phyloP scores from a whole-genome alignment of 495 filamentous ascomycete genomes.

The Hypomontagnella submonticulosa region DNA sequence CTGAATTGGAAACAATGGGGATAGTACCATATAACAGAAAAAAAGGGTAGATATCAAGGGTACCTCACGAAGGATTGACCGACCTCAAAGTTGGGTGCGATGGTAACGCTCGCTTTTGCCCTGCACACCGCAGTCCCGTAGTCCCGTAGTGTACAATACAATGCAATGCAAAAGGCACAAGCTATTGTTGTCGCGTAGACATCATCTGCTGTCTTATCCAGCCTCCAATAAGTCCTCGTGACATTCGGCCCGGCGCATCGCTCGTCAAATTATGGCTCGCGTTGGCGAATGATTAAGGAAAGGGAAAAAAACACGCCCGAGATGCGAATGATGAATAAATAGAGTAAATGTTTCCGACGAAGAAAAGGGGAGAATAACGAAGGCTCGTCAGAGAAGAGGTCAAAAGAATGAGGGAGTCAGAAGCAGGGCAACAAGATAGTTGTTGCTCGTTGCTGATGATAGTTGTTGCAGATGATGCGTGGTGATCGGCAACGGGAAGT shows the following conservation, averaged over 20 bases:
- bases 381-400: slow-evolving; percentile 8
- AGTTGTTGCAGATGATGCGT: slow-evolving; percentile 45
- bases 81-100: slow-evolving; percentile 37
- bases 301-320: neutral
- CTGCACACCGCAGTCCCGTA: slow-evolving; percentile 18
- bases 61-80: slow-evolving; percentile 15
- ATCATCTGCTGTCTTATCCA: slow-evolving; percentile 48
- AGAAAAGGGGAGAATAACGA: neutral
- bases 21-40: slow-evolving; percentile 21
- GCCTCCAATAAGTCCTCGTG: slow-evolving; percentile 49
- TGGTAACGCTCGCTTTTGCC: slow-evolving; percentile 25
- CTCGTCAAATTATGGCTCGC: slow-evolving; percentile 48
- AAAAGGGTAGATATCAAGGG: slow-evolving; percentile 7
- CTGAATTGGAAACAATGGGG: slow-evolving; percentile 30
- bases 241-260: slow-evolving; percentile 50
- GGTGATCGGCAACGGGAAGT: slow-evolving; percentile 42
- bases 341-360: neutral
- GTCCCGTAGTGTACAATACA: slow-evolving; percentile 18
- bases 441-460: slow-evolving; percentile 32
- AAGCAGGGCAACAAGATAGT: slow-evolving; percentile 27
- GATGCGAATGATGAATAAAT: neutral
- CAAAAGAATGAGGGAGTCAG: slow-evolving; percentile 12
- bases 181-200: slow-evolving; percentile 48
- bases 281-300: slow-evolving; percentile 37
- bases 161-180: slow-evolving; percentile 34